Evolutionary conservation across 345 rosid species (phyloP).

Genomic region (Citrus cavaleriei): DNA sequence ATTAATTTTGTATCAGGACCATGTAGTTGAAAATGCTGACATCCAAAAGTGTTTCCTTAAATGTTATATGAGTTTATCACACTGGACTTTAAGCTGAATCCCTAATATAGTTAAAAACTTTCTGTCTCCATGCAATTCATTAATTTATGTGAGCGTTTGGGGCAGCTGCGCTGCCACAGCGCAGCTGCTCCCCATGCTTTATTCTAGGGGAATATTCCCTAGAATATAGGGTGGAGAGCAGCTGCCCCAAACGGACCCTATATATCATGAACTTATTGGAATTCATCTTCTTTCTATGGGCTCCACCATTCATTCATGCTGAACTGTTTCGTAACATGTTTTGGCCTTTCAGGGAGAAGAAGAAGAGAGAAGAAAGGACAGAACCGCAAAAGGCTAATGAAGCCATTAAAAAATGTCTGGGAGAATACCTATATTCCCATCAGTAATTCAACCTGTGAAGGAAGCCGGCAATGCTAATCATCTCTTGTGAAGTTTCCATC

Average conservation of each 20-base stretch:
- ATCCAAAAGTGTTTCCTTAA: background rate
- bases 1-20: background rate
- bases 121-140: background rate
- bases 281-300: background rate
- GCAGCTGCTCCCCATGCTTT: too few species aligned
- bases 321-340: background rate
- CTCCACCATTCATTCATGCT: background rate
- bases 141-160: background rate
- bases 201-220: too few species aligned
- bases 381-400: conserved; percentile 78
- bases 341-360: conserved; percentile 76
- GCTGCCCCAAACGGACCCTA: too few species aligned
- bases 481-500: conserved; percentile 17
- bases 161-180: too few species aligned
- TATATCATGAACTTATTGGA: background rate
- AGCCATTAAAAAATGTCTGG: conserved; percentile 62
- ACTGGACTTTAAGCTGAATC: background rate
- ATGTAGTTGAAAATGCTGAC: background rate
- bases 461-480: background rate
- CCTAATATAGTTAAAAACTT: background rate
- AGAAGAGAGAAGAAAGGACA: conserved; percentile 70
- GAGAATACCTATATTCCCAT: conserved; percentile 36
- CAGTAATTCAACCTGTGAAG: conserved; percentile 14
- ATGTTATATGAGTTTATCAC: too few species aligned
- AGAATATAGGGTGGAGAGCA: too few species aligned